phyloP scores from a whole-genome alignment of 108 stramenopile genomes.

The Skeletonema marinoi region DNA sequence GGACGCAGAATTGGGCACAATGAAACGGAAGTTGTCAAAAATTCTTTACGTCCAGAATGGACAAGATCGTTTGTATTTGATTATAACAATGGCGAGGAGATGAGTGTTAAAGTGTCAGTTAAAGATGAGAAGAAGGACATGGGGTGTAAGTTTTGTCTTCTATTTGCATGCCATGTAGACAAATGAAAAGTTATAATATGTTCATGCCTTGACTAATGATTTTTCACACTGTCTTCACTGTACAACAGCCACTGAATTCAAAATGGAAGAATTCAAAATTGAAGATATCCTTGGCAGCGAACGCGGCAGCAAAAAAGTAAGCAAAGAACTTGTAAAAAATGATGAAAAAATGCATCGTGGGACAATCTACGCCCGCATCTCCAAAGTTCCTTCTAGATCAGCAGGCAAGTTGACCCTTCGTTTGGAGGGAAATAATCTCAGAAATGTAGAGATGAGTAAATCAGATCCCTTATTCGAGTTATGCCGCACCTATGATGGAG shows the following conservation, averaged over 20 bases:
- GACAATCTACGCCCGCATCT: constrained; percentile 63
- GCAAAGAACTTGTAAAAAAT: constrained; percentile 73
- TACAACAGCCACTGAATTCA: constrained; percentile 71
- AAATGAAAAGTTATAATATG: too few relatives aligned
- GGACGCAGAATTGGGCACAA: constrained; percentile 60
- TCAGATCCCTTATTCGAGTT: constrained; percentile 87
- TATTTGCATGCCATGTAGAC: background rate
- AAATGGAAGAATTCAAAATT: constrained; percentile 83
- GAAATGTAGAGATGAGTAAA: too few relatives aligned
- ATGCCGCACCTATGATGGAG: constrained; percentile 44
- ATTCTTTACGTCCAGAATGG: constrained; percentile 67
- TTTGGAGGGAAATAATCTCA: constrained; percentile 59
- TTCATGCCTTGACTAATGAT: background rate
- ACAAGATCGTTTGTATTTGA: constrained; percentile 63
- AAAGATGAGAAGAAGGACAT: constrained; percentile 35
- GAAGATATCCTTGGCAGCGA: constrained; percentile 75
- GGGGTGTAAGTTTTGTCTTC: background rate
- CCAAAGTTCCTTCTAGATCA: constrained; percentile 18
- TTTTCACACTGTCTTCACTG: background rate
- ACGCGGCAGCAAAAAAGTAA: too few relatives aligned
- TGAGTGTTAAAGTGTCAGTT: constrained; percentile 38
- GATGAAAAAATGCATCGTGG: constrained; percentile 72
- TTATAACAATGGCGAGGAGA: constrained; percentile 65
- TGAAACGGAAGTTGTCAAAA: constrained; percentile 77
- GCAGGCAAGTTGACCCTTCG: constrained; percentile 24